A percentile compares a stretch with the other conserved stretches of the same genome.
Conservation (phyloP, 140 eudicot species). For the Stevia rebaudiana region DNA sequence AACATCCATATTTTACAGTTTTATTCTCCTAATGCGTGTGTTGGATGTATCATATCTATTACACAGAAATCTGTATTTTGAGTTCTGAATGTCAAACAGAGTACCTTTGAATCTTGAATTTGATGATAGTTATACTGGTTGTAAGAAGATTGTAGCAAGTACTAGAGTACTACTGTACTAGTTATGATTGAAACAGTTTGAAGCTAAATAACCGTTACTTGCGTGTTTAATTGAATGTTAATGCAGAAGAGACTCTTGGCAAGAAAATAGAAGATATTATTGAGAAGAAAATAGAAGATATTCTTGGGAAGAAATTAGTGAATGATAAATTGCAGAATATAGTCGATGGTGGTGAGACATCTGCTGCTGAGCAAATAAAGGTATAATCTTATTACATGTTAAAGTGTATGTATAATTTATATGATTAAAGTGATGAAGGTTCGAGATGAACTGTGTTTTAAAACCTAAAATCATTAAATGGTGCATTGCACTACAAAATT, state of each 20-base stretch:
- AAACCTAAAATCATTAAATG: background rate
- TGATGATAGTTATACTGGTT: too few relatives aligned
- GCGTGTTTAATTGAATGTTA: background rate
- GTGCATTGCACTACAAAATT: background rate
- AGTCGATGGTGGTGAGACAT: slow-evolving; percentile 27
- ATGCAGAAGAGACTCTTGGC: slow-evolving; percentile 63
- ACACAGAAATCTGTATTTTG: too few relatives aligned
- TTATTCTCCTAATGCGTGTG: too few relatives aligned
- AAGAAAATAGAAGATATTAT: slow-evolving; percentile 22
- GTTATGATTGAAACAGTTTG: background rate
- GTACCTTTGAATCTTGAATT: too few relatives aligned
- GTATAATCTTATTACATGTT: slow-evolving; percentile 9
- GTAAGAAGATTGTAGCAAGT: background rate
- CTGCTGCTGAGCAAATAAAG: slow-evolving; percentile 35
- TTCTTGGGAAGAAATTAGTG: slow-evolving; percentile 44
- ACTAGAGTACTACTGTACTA: background rate
- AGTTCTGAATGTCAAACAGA: too few relatives aligned
- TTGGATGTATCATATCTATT: too few relatives aligned
- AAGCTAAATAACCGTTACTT: background rate
- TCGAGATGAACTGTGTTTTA: background rate
- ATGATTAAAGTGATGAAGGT: background rate
- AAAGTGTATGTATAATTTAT: background rate
- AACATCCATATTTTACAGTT: too few relatives aligned
- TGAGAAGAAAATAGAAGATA: slow-evolving; percentile 23
- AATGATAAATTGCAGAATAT: slow-evolving; percentile 55